Conservation (phyloP, 2,329 filamentous ascomycete species). For the Talaromyces sp. region DNA sequence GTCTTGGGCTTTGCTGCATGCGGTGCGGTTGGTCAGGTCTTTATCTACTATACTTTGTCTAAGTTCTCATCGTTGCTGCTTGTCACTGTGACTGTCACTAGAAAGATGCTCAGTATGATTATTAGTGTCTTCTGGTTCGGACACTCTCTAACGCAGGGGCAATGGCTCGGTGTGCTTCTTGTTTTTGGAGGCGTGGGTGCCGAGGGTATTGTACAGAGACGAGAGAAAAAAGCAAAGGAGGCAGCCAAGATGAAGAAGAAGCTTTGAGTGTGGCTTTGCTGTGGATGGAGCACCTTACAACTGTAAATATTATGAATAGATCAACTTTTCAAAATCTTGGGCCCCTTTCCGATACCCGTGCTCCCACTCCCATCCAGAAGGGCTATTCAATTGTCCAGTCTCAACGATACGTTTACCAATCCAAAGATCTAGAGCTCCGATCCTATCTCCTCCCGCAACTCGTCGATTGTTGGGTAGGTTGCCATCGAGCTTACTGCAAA, state of each 20-base stretch:
- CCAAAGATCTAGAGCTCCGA: conserved; percentile 59
- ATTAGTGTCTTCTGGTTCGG: conserved; percentile 93
- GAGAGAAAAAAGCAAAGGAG: conserved; percentile 80
- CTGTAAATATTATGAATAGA: conserved; percentile 18
- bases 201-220: conserved; percentile 74
- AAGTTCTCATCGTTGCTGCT: conserved; percentile 88
- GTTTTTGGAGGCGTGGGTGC: conserved; percentile 95
- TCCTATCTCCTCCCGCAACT: conserved; percentile 44
- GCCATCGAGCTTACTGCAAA: conserved; percentile 34
- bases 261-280: conserved; percentile 21
- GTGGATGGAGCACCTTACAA: background rate
- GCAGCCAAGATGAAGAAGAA: conserved; percentile 51
- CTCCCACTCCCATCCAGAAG: conserved; percentile 41
- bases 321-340: conserved; percentile 28
- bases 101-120: conserved; percentile 99
- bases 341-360: conserved; percentile 38
- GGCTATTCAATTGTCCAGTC: conserved; percentile 44
- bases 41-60: conserved; percentile 94
- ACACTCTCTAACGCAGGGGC: conserved; percentile 78
- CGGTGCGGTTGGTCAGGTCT: conserved; percentile 90
- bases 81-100: conserved; percentile 92
- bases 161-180: conserved; percentile 86
- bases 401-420: conserved; percentile 53
- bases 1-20: conserved; percentile 86
- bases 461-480: conserved; percentile 25